Evolutionary conservation across 2,329 filamentous ascomycete genomes (phyloP).

Genomic region (Claviceps fusiformis): DNA sequence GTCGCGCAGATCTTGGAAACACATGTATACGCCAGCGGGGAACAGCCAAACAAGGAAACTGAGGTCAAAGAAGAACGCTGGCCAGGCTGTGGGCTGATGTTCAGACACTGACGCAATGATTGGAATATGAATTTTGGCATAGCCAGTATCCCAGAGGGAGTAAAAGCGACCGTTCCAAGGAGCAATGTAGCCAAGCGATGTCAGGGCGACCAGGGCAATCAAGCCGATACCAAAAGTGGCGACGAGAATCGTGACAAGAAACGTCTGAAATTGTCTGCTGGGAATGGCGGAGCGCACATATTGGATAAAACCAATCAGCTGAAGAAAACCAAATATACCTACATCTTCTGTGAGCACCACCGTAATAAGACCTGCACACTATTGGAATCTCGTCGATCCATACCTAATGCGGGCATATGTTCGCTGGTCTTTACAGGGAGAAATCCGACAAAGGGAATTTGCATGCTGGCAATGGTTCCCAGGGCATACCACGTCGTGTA

Average conservation of each 20-base stretch:
- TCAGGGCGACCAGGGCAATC: constrained; percentile 69
- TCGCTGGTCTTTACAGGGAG: constrained; percentile 92
- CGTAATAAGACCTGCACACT: not conserved
- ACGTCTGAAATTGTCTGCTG: constrained; percentile 84
- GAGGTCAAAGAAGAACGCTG: constrained; percentile 97
- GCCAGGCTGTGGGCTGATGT: constrained; percentile 97
- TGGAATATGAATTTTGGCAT: constrained; percentile 97
- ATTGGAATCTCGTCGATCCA: constrained; percentile 19
- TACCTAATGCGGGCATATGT: constrained; percentile 92
- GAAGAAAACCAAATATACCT: constrained; percentile 92
- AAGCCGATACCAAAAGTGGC: constrained; percentile 61
- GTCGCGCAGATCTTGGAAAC: constrained; percentile 85
- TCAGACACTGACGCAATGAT: constrained; percentile 99
- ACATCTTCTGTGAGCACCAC: constrained; percentile 8
- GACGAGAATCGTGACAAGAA: constrained; percentile 65
- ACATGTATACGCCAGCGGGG: constrained; percentile 95
- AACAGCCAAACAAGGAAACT: constrained; percentile 99
- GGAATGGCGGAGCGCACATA: constrained; percentile 81
- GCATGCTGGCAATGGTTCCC: constrained; percentile 94
- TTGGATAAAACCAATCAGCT: constrained; percentile 84
- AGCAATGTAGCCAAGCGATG: constrained; percentile 80
- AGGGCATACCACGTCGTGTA: constrained; percentile 98
- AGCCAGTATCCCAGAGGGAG: constrained; percentile 96
- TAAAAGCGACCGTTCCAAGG: constrained; percentile 99
- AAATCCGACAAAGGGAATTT: constrained; percentile 98